phyloP scores from a whole-genome alignment of 768 basidiomycete species.

The Hericium alpestre region DNA sequence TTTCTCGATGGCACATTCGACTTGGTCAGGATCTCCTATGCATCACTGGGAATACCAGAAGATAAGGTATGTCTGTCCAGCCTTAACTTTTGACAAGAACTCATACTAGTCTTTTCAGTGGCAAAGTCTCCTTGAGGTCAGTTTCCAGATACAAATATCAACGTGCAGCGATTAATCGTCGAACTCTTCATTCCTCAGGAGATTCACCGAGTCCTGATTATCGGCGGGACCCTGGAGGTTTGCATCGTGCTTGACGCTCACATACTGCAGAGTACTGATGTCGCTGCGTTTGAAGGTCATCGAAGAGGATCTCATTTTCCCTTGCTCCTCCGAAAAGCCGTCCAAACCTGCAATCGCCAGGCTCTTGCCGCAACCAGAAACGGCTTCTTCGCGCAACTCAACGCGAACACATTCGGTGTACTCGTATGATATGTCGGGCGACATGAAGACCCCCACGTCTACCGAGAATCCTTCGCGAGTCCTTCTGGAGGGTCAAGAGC shows the following conservation, averaged over 20 bases:
- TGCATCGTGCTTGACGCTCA: conserved; percentile 7
- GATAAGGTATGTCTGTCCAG: conserved; percentile 5
- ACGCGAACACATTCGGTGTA: background rate
- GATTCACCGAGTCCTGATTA: conserved; percentile 53
- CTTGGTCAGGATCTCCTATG: conserved; percentile 10
- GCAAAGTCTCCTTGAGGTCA: conserved; percentile 9
- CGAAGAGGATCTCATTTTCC: conserved; percentile 68
- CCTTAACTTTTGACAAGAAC: background rate
- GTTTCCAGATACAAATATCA: background rate
- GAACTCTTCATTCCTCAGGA: conserved; percentile 33
- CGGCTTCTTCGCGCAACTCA: background rate
- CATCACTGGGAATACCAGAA: conserved; percentile 10
- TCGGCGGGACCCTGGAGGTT: conserved; percentile 57
- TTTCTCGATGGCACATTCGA: conserved; percentile 9
- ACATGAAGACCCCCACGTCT: background rate
- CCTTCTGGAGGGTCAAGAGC: background rate
- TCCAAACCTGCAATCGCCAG: conserved; percentile 9
- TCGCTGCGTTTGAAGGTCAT: conserved; percentile 36
- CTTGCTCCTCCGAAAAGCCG: conserved; percentile 24
- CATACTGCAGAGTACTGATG: background rate
- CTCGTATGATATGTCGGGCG: background rate
- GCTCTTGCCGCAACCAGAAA: background rate
- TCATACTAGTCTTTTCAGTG: conserved; percentile 1
- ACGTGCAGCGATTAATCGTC: conserved; percentile 11
- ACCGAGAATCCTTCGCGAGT: background rate